Conservation (phyloP, 345 rosid genomes). For the Gynandropsis gynandra region DNA sequence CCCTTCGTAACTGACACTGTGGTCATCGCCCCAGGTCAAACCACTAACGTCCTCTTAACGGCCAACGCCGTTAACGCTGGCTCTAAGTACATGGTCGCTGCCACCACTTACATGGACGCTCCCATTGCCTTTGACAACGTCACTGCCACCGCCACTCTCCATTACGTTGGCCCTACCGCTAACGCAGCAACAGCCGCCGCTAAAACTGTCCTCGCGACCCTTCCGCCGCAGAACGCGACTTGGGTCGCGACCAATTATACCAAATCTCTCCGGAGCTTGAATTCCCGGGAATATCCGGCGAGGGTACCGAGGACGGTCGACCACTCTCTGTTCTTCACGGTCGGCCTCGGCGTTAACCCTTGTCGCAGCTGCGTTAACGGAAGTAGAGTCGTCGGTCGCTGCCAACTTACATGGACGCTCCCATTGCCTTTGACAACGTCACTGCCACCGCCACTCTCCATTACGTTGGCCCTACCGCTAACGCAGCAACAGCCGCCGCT, state of each 20-base stretch:
- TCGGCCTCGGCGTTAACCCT: slow-evolving; percentile 62
- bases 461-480: slow-evolving; percentile 12
- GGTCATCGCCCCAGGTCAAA: slow-evolving; percentile 61
- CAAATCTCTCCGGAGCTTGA: slow-evolving; percentile 52
- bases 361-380: slow-evolving; percentile 57
- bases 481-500: slow-evolving; percentile 26
- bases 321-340: slow-evolving; percentile 53
- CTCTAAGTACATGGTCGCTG: slow-evolving; percentile 44
- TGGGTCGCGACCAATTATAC: slow-evolving; percentile 42
- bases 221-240: slow-evolving; percentile 63
- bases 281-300: slow-evolving; percentile 51
- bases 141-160: slow-evolving; percentile 40
- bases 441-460: slow-evolving; percentile 41
- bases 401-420: slow-evolving; percentile 84
- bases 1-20: slow-evolving; percentile 46
- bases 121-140: slow-evolving; percentile 52
- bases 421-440: slow-evolving; percentile 45
- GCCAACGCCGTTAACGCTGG: slow-evolving; percentile 41
- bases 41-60: slow-evolving; percentile 57
- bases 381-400: slow-evolving; percentile 50
- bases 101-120: slow-evolving; percentile 78
- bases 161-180: slow-evolving; percentile 14
- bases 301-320: slow-evolving; percentile 50
- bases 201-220: slow-evolving; percentile 25
- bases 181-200: slow-evolving; percentile 26